phyloP scores from a whole-genome alignment of 176 grass and related monocot species.

The Lolium perenne region DNA sequence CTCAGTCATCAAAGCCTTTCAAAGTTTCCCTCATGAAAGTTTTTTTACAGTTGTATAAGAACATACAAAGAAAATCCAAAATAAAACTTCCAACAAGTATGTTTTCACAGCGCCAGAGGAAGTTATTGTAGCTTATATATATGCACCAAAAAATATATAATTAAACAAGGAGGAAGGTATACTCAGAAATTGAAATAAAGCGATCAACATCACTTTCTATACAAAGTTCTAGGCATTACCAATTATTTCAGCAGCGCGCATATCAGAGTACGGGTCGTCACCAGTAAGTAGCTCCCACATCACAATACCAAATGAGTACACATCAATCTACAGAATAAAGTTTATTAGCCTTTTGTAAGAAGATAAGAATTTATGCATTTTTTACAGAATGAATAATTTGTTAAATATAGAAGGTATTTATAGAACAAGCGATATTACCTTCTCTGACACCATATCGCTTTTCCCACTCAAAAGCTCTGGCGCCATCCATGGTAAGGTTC shows the following conservation, averaged over 20 bases:
- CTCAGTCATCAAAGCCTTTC: neutral
- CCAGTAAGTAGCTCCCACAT: slow-evolving; percentile 99
- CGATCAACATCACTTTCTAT: neutral
- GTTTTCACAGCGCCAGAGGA: neutral
- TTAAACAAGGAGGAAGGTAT: neutral
- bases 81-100: neutral
- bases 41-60: slow-evolving; percentile 21
- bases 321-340: slow-evolving; percentile 74
- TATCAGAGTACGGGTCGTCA: slow-evolving; percentile 92
- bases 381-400: slow-evolving; percentile 20
- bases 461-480: slow-evolving; percentile 93
- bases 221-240: slow-evolving; percentile 50
- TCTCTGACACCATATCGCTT: slow-evolving; percentile 98
- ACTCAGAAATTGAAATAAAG: slow-evolving; percentile 34
- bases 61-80: slow-evolving; percentile 8
- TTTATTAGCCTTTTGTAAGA: slow-evolving; percentile 6
- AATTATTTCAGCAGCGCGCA: slow-evolving; percentile 85
- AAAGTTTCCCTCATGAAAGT: neutral
- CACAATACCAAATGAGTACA: slow-evolving; percentile 96
- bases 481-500: slow-evolving; percentile 99
- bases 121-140: neutral
- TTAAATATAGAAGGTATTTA: neutral
- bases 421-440: slow-evolving; percentile 57
- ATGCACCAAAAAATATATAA: neutral
- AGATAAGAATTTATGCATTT: neutral